Evolutionary conservation across 768 basidiomycete genomes (phyloP).

Genomic region (Tephrocybe sp.): DNA sequence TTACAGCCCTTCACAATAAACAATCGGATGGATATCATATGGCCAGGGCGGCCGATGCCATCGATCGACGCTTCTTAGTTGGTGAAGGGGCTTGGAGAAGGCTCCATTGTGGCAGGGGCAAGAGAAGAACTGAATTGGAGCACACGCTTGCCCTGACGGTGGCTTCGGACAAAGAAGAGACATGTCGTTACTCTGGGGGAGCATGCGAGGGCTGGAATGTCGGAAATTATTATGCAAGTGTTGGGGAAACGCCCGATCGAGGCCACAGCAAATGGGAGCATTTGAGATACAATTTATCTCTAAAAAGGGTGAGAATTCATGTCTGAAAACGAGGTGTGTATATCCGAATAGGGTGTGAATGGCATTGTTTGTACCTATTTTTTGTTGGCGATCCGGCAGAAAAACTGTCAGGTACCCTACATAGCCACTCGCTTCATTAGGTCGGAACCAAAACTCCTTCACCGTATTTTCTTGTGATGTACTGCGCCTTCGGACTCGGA

Average conservation of each 20-base stretch:
- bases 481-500: constrained; percentile 16
- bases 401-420: constrained; percentile 7
- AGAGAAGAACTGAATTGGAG: neutral
- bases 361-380: constrained; percentile 7
- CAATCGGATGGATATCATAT: neutral
- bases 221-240: neutral
- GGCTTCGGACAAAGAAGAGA: neutral
- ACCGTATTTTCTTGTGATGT: neutral
- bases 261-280: no score
- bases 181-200: neutral
- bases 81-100: neutral
- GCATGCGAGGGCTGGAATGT: neutral
- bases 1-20: neutral
- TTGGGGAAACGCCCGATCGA: no score
- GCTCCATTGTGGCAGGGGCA: neutral
- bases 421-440: constrained; percentile 11
- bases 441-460: constrained; percentile 4
- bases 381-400: neutral
- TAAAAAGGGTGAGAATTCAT: neutral
- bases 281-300: neutral
- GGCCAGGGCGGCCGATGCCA: neutral
- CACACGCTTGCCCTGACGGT: neutral
- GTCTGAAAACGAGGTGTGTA: neutral
- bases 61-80: neutral
- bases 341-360: neutral